Evolutionary conservation across 352 stramenopile species (phyloP).

Genomic region (Phytopythium litorale): DNA sequence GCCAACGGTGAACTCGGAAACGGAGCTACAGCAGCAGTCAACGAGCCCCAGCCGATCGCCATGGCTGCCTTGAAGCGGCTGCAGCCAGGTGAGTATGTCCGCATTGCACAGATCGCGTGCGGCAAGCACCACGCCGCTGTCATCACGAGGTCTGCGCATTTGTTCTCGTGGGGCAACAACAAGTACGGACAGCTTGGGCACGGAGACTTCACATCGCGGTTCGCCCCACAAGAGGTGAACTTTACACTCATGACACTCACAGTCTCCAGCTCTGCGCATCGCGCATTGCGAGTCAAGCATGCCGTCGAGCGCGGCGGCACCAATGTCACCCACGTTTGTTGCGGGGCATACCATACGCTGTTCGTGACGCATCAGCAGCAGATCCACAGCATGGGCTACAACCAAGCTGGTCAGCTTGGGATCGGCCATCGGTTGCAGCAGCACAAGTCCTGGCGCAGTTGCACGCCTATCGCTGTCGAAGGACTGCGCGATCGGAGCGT

Average conservation of each 20-base stretch:
- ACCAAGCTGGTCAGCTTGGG: conserved; percentile 70
- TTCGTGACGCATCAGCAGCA: conserved; percentile 77
- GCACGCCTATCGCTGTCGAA: conserved; percentile 46
- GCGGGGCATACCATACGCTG: conserved; percentile 64
- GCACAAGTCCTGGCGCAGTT: conserved; percentile 64
- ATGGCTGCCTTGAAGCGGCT: conserved; percentile 27
- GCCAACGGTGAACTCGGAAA: conserved; percentile 58
- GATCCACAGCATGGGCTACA: conserved; percentile 75
- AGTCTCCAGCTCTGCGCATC: conserved; percentile 31
- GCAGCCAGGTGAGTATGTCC: conserved; percentile 28
- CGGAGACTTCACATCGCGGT: conserved; percentile 42
- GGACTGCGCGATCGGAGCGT: conserved; percentile 51
- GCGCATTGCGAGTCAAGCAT: conserved; percentile 54
- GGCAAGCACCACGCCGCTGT: conserved; percentile 71
- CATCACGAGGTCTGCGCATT: conserved; percentile 45
- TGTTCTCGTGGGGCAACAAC: conserved; percentile 78
- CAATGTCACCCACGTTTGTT: conserved; percentile 66
- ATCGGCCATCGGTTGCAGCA: conserved; percentile 62
- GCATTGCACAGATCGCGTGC: conserved; percentile 47
- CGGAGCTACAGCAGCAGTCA: conserved; percentile 27
- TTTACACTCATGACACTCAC: conserved; percentile 35
- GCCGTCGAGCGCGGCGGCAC: conserved; percentile 41
- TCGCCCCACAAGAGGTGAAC: conserved; percentile 46
- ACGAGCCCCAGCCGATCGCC: conserved; percentile 31
- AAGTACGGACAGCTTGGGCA: conserved; percentile 70